These are phyloP conservation scores for Kockovaella imperatae DNA, from an alignment of 768 basidiomycete genomes.

Conservation along the genomic window DNA sequence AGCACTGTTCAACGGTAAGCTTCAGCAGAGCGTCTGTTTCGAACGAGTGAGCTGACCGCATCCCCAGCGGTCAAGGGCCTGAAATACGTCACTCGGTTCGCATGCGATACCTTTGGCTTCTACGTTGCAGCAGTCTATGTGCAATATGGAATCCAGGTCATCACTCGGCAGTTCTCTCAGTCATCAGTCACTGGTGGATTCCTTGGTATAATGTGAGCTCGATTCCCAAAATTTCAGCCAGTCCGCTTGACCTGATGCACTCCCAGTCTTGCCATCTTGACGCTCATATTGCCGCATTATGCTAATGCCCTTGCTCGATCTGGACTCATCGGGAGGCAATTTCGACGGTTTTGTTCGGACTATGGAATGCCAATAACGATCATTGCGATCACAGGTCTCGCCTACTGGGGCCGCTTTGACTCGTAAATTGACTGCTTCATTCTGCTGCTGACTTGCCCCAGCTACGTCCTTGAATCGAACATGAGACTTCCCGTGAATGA, in stretches of 20 bases:
- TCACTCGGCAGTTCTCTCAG: conserved; percentile 61
- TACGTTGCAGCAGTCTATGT: conserved; percentile 69
- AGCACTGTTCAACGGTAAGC: conserved; percentile 65
- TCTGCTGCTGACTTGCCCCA: conserved; percentile 5
- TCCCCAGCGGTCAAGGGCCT: conserved; percentile 57
- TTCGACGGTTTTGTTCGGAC: conserved; percentile 69
- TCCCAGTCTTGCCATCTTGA: conserved; percentile 64
- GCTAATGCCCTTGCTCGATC: conserved; percentile 62
- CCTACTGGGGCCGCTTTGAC: conserved; percentile 78
- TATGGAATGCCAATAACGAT: conserved; percentile 89
- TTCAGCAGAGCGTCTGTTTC: not conserved
- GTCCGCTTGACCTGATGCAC: not conserved
- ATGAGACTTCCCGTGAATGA: conserved; percentile 61
- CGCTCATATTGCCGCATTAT: conserved; percentile 66
- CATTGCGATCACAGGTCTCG: conserved; percentile 64
- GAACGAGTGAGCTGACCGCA: not conserved
- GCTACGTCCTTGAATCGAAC: conserved; percentile 46
- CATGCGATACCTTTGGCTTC: conserved; percentile 87
- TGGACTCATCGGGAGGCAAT: conserved; percentile 62
- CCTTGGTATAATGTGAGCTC: conserved; percentile 39
- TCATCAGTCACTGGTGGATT: conserved; percentile 29
- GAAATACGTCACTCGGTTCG: conserved; percentile 78
- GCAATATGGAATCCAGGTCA: conserved; percentile 80
- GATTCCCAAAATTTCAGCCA: not conserved
- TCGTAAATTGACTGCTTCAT: conserved; percentile 39